phyloP scores from a whole-genome alignment of 2,329 filamentous ascomycete genomes.

The Fusarium liriodendri region DNA sequence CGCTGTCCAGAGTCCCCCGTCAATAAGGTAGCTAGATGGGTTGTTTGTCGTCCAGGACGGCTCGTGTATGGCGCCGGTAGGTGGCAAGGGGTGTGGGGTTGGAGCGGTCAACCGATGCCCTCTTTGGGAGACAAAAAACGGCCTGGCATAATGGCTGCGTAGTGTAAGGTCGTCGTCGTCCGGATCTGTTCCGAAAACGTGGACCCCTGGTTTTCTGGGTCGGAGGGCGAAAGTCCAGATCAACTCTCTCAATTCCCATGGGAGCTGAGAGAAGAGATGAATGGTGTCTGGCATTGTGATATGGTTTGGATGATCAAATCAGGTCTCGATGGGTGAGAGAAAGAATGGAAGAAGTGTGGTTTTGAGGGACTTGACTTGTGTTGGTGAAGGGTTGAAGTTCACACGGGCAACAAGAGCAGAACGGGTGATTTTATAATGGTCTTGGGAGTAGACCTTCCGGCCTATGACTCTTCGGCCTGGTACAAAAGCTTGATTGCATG shows the following conservation, averaged over 20 bases:
- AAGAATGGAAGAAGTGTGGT: neutral
- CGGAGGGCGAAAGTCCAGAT: neutral
- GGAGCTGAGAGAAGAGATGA: neutral
- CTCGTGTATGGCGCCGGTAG: neutral
- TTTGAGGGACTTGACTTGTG: neutral
- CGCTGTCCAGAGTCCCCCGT: neutral
- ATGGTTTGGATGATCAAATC: neutral
- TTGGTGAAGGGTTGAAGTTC: neutral
- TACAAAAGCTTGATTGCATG: neutral
- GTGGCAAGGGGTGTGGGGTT: neutral
- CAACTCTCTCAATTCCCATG: neutral
- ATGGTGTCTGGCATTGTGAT: neutral
- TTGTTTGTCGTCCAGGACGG: neutral
- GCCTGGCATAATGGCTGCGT: neutral
- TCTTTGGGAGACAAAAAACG: neutral
- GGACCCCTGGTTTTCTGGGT: neutral
- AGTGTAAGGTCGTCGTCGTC: neutral
- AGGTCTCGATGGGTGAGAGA: neutral
- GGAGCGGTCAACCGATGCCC: neutral
- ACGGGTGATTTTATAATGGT: neutral
- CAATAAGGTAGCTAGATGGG: neutral
- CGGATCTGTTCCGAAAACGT: neutral
- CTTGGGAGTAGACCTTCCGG: neutral
- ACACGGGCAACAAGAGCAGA: neutral
- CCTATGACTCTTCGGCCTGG: neutral